A percentile compares a stretch with the other conserved stretches of the same genome.
Conservation (phyloP, 176 grass and related monocot species). For the Dactylis glomerata region DNA sequence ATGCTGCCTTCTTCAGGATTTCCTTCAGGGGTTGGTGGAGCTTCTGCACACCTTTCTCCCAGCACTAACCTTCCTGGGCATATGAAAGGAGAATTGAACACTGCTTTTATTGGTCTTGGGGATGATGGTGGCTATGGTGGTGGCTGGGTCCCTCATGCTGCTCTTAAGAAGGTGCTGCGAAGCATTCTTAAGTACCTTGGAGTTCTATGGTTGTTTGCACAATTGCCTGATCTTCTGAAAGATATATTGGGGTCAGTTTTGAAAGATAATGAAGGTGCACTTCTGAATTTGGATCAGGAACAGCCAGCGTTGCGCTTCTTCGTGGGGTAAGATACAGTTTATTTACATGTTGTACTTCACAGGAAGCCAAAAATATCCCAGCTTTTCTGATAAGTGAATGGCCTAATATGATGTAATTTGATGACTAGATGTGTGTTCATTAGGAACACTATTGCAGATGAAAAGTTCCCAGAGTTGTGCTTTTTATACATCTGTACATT, state of each 20-base stretch:
- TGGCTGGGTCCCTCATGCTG: constrained; percentile 87
- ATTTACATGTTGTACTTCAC: neutral
- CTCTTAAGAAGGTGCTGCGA: constrained; percentile 92
- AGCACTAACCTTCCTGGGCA: constrained; percentile 64
- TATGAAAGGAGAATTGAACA: constrained; percentile 83
- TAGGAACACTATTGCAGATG: neutral
- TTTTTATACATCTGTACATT: neutral
- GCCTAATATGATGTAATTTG: neutral
- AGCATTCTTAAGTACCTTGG: constrained; percentile 94
- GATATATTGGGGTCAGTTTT: constrained; percentile 92
- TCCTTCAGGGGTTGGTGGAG: constrained; percentile 53
- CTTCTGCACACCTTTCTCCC: constrained; percentile 52
- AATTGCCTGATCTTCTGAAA: constrained; percentile 90
- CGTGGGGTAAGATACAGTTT: constrained; percentile 71
- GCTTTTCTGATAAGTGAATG: constrained; percentile 11
- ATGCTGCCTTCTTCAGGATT: constrained; percentile 52
- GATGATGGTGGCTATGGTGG: constrained; percentile 97
- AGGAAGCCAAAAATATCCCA: neutral
- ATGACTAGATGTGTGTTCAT: neutral
- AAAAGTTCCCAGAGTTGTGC: neutral
- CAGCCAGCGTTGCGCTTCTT: constrained; percentile 95
- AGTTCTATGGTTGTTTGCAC: constrained; percentile 93
- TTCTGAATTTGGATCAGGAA: constrained; percentile 98
- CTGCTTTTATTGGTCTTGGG: constrained; percentile 79
- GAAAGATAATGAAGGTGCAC: constrained; percentile 90